Conservation (phyloP, 306 rosid genomes). For the Acacia acuminata region DNA sequence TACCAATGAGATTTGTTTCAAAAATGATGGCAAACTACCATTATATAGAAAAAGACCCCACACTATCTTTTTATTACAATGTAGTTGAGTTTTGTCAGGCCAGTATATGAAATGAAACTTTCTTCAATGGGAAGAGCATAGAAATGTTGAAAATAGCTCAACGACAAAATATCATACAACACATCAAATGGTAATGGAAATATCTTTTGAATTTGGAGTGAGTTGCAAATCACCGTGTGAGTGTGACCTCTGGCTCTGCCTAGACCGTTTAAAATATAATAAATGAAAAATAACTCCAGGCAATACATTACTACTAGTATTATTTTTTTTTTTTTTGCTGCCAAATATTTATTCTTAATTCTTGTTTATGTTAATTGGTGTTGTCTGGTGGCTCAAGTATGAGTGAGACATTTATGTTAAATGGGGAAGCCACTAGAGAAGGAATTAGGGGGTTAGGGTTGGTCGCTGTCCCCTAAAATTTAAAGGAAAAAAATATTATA, state of each 20-base stretch:
- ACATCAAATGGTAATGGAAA: neutral
- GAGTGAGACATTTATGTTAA: too few relatives aligned
- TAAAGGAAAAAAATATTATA: too few relatives aligned
- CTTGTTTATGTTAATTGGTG: too few relatives aligned
- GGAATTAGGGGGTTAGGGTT: too few relatives aligned
- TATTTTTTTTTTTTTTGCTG: too few relatives aligned
- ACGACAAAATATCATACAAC: neutral
- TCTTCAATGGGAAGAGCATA: neutral
- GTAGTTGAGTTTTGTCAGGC: neutral
- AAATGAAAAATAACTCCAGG: too few relatives aligned
- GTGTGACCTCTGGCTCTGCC: neutral
- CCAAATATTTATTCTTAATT: too few relatives aligned
- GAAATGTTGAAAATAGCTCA: neutral
- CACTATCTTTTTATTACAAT: neutral
- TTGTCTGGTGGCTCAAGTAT: too few relatives aligned
- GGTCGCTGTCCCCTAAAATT: too few relatives aligned
- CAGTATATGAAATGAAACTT: neutral
- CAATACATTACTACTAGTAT: too few relatives aligned
- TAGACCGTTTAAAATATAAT: neutral
- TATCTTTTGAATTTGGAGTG: neutral
- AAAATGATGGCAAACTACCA: neutral
- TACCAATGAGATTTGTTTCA: neutral
- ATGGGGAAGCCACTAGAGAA: rapidly evolving
- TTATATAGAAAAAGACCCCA: neutral
- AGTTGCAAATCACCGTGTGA: too few relatives aligned